A percentile compares a stretch with the other conserved stretches of the same genome.
These are phyloP conservation scores for Thecaphora frezii DNA, from an alignment of 1,284 basidiomycete species.

Conservation along the genomic window DNA sequence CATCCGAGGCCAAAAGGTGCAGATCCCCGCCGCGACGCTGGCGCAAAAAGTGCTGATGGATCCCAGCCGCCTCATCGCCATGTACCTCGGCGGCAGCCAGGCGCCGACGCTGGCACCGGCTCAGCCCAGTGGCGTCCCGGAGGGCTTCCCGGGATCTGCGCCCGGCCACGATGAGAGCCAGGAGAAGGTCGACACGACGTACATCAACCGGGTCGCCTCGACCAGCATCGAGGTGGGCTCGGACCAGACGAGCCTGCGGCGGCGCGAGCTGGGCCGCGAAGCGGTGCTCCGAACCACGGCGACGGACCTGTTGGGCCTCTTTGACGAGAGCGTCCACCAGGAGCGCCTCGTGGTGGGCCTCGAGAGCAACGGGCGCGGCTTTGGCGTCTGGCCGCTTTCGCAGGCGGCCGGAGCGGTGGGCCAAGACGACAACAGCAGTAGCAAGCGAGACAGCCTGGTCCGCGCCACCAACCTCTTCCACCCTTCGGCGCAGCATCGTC, in stretches of 20 bases:
- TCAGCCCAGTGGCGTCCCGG: too few relatives aligned
- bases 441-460: slow-evolving; percentile 8
- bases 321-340: slow-evolving; percentile 9
- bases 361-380: slow-evolving; percentile 10
- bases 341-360: slow-evolving; percentile 17
- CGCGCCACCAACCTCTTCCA: slow-evolving; percentile 1
- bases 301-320: slow-evolving; percentile 5
- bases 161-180: too few relatives aligned
- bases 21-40: slow-evolving; percentile 15
- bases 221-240: neutral
- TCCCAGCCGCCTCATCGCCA: slow-evolving; percentile 11
- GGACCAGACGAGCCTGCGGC: too few relatives aligned
- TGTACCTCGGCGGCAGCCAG: slow-evolving; percentile 2
- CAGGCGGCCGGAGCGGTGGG: slow-evolving; percentile 4
- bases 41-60: slow-evolving; percentile 15
- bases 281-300: slow-evolving; percentile 7
- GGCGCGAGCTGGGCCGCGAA: neutral
- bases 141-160: too few relatives aligned
- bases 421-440: neutral
- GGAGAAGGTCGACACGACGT: too few relatives aligned
- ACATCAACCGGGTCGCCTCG: neutral
- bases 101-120: too few relatives aligned
- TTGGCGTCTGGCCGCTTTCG: slow-evolving; percentile 13
- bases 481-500: neutral
- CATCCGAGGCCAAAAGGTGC: neutral